phyloP scores from a whole-genome alignment of 371 early-diverging fungal species.

The Pancytospora epiphaga region DNA sequence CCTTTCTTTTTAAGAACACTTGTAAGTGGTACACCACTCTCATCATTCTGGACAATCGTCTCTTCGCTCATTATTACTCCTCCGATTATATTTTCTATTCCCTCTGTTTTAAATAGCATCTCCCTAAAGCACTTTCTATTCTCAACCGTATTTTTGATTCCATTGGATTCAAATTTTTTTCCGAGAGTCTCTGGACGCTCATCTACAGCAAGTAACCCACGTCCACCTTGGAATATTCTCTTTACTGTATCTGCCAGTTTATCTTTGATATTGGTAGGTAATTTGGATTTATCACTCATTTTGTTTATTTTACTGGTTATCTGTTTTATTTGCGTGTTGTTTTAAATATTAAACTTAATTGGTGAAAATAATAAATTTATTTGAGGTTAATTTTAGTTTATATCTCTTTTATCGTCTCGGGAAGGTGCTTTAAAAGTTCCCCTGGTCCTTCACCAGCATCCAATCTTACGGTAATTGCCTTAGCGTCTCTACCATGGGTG shows the following conservation, averaged over 20 bases:
- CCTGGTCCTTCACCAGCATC: no score
- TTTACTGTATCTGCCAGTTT: conserved; percentile 53
- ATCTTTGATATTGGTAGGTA: neutral
- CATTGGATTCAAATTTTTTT: conserved; percentile 62
- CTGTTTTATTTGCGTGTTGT: no score
- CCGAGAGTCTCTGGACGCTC: conserved; percentile 65
- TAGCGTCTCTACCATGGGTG: no score
- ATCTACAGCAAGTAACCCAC: conserved; percentile 65
- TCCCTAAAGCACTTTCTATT: conserved; percentile 65
- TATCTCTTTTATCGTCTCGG: no score
- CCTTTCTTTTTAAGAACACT: conserved; percentile 61
- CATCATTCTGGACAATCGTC: conserved; percentile 63
- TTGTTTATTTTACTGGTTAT: no score
- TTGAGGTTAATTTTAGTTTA: no score
- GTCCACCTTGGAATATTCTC: conserved; percentile 63
- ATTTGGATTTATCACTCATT: no score
- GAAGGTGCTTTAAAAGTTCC: no score
- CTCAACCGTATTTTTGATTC: conserved; percentile 64
- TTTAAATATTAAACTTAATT: no score
- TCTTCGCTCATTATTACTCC: conserved; percentile 67
- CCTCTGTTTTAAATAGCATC: conserved; percentile 63
- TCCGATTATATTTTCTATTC: conserved; percentile 62
- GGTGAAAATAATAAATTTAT: no score
- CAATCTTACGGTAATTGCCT: no score
- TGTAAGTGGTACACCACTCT: conserved; percentile 61